These are phyloP conservation scores for Anthracocystis setariae DNA, from an alignment of 1,284 basidiomycete species.

Conservation along the genomic window DNA sequence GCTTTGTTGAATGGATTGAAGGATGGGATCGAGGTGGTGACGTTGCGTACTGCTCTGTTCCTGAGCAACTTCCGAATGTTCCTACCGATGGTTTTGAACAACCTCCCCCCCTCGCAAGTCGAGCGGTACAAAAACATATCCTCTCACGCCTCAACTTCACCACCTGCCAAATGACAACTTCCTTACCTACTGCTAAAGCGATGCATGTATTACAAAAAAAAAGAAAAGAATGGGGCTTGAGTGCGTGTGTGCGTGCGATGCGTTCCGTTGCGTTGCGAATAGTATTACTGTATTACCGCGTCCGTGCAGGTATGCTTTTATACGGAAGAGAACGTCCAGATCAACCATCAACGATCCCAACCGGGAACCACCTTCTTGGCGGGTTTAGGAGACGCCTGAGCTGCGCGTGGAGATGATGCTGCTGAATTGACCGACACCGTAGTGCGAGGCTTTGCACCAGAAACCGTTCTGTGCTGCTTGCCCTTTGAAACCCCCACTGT, in stretches of 20 bases:
- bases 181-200: too few species aligned
- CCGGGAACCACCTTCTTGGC: conserved; percentile 29
- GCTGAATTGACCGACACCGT: conserved; percentile 15
- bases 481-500: conserved; percentile 2
- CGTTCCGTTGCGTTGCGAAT: too few species aligned
- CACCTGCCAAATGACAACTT: neutral
- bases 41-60: conserved; percentile 15
- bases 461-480: conserved; percentile 16
- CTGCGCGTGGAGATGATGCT: conserved; percentile 20
- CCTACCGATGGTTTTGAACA: too few species aligned
- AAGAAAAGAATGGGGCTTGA: too few species aligned
- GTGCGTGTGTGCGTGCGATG: too few species aligned
- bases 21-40: conserved; percentile 16
- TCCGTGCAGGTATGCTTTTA: too few species aligned
- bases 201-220: too few species aligned
- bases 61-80: conserved; percentile 13
- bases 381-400: conserved; percentile 21
- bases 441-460: conserved; percentile 17
- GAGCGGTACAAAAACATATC: too few species aligned
- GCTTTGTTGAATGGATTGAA: conserved; percentile 13
- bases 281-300: too few species aligned
- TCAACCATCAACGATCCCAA: conserved; percentile 36
- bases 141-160: too few species aligned
- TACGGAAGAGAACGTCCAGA: too few species aligned
- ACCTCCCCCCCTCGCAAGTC: too few species aligned